Evolutionary conservation across 768 basidiomycete genomes (phyloP), one percentile per base, ranked within the genome.

Genomic region (Boletus rubroflammeus): DNA sequence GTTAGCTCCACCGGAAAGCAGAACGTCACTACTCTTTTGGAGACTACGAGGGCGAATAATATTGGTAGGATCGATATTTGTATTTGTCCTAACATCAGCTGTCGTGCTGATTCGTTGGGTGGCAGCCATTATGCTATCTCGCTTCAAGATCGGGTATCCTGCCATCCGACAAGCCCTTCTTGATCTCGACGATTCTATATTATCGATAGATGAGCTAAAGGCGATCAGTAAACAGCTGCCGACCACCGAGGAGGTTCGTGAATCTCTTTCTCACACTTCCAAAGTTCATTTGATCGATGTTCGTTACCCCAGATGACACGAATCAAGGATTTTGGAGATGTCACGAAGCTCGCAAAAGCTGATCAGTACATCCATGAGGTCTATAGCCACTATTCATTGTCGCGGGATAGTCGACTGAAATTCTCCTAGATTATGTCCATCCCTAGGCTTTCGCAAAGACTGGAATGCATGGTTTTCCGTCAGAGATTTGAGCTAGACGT

Each of bases 311-410:
- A 91, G 88, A 72, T 84, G 44, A 74, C 78, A 13, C 76, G 85
- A 13, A 77, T 96, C 39, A 82, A 79, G 54, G 81, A 81, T 26
- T 91, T 88, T 63, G 84, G 79, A 3, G 86, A 94, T 54, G 72
- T 88, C 13, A 75, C 77, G 39, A 88, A 86, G 63, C 78, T 96
- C 9, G 83, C 90, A 5, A 87, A 88, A 54, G 84, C 90, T 17
- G 94, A 98, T 64, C 86, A 85, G 62, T 95, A 89, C 70, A 88
- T 93, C 62, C 73, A 73, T 54, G 81, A 91, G 78, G 90, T 90
- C 51, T 49, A 74, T 62, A 9, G 13, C n/a, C 11, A 19, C 6
- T 17, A 9, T 41, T 15, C 15, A 9, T 17, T 5, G 32, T 54
- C 28, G 11, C 8, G 5, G 11, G 6, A 36, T 21, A 23, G 31